Conservation (phyloP, 2,329 filamentous ascomycete species). For the Colletotrichum destructivum region DNA sequence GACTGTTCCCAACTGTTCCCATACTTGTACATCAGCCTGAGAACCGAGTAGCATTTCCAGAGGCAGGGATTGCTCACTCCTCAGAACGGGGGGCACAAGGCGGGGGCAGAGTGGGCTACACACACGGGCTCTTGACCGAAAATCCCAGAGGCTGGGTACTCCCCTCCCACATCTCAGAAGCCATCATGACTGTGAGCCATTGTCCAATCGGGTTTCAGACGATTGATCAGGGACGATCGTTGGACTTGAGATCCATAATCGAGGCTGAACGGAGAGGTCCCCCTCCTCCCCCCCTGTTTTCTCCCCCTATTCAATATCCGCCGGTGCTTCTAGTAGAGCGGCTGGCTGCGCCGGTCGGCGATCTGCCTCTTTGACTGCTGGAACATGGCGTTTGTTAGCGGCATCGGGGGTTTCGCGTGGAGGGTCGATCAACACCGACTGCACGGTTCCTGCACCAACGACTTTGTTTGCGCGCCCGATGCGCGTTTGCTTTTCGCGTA, state of each 20-base stretch:
- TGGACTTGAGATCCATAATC: neutral
- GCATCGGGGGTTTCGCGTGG: slow-evolving; percentile 18
- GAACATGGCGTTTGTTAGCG: slow-evolving; percentile 31
- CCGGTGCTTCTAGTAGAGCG: too few relatives aligned
- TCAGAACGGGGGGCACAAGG: too few relatives aligned
- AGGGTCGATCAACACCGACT: neutral
- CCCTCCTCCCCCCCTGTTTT: neutral
- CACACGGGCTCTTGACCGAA: slow-evolving; percentile 1
- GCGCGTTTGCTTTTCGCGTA: slow-evolving; percentile 34
- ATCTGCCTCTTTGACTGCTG: slow-evolving; percentile 4
- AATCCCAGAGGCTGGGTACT: neutral
- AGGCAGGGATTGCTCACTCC: too few relatives aligned
- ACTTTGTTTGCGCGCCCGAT: slow-evolving; percentile 21
- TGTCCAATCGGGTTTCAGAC: slow-evolving; percentile 24
- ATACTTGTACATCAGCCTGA: too few relatives aligned
- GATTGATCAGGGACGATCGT: slow-evolving; percentile 32
- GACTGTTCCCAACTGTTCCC: too few relatives aligned
- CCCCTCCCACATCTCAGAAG: neutral
- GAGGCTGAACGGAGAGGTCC: neutral
- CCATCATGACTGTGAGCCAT: slow-evolving; percentile 10
- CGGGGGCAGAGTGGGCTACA: neutral
- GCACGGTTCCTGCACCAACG: slow-evolving; percentile 20
- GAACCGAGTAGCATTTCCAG: too few relatives aligned
- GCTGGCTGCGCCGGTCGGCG: slow-evolving; percentile 4
- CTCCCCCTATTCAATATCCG: neutral